Conservation (phyloP, 2,329 filamentous ascomycete species). For the Claviceps sp. region DNA sequence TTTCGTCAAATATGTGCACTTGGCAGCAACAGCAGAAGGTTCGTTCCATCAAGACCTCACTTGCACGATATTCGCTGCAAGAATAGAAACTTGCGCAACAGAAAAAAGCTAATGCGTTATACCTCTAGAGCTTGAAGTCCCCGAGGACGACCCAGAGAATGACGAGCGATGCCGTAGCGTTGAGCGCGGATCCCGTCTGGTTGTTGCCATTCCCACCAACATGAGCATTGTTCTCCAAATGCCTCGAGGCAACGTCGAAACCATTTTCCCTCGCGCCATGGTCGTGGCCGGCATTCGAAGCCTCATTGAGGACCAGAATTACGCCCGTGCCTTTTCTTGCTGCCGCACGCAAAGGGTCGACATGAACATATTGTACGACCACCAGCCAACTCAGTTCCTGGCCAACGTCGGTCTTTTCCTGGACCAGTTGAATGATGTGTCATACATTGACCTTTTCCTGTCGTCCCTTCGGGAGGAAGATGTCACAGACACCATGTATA, state of each 20-base stretch:
- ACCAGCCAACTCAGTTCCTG: slow-evolving; percentile 78
- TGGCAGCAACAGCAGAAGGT: slow-evolving; percentile 51
- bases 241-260: slow-evolving; percentile 91
- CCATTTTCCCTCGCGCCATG: slow-evolving; percentile 83
- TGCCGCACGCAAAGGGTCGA: slow-evolving; percentile 91
- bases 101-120: neutral
- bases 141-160: slow-evolving; percentile 75
- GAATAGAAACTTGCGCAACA: neutral
- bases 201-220: slow-evolving; percentile 79
- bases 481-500: slow-evolving; percentile 86
- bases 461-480: slow-evolving; percentile 86
- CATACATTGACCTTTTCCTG: slow-evolving; percentile 81
- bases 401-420: slow-evolving; percentile 63
- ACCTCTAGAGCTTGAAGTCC: slow-evolving; percentile 59
- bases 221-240: slow-evolving; percentile 85
- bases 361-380: slow-evolving; percentile 94
- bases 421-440: slow-evolving; percentile 67
- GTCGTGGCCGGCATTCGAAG: slow-evolving; percentile 80
- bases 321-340: slow-evolving; percentile 69
- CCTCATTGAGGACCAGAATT: slow-evolving; percentile 68
- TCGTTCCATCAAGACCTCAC: slow-evolving; percentile 11
- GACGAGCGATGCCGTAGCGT: slow-evolving; percentile 89
- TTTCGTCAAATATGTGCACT: slow-evolving; percentile 84
- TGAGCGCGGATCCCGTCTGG: slow-evolving; percentile 74
- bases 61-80: neutral